Percentiles rank a stretch among this genome's conserved stretches.
Evolutionary conservation across 345 rosid species (phyloP).

Genomic region (Citrus unshiu): DNA sequence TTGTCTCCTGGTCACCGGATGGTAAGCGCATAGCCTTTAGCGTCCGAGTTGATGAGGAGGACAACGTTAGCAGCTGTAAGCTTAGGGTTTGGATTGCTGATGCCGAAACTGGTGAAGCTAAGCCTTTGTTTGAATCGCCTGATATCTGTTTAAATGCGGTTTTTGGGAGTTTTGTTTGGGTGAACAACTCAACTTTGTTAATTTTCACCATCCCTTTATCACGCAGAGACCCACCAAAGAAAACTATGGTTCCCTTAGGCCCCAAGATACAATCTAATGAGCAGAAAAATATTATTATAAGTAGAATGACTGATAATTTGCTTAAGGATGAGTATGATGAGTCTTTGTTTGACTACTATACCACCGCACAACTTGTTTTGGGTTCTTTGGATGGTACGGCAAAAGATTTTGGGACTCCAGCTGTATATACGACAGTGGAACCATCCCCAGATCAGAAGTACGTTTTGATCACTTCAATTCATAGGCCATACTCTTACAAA

Average conservation of each 20-base stretch:
- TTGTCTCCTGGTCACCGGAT: conserved; percentile 81
- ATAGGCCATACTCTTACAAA: conserved; percentile 85
- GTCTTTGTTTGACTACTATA: conserved; percentile 87
- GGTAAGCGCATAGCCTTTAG: conserved; percentile 83
- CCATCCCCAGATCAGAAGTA: conserved; percentile 90
- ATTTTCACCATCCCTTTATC: conserved; percentile 75
- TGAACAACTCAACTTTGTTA: conserved; percentile 64
- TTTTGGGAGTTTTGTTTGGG: conserved; percentile 89
- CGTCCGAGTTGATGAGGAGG: conserved; percentile 65
- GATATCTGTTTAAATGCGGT: conserved; percentile 69
- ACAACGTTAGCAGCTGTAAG: conserved; percentile 40
- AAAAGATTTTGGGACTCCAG: conserved; percentile 74
- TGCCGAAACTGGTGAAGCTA: conserved; percentile 74
- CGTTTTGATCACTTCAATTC: conserved; percentile 61
- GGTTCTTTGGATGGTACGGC: conserved; percentile 74
- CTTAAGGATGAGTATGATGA: conserved; percentile 93
- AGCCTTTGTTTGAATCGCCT: conserved; percentile 64
- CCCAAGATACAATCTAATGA: conserved; percentile 90
- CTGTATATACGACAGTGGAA: conserved; percentile 84
- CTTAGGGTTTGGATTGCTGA: conserved; percentile 88
- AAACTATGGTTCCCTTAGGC: conserved; percentile 84
- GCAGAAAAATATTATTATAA: conserved; percentile 59
- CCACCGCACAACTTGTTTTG: conserved; percentile 78
- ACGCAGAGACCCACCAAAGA: conserved; percentile 82
- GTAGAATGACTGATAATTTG: conserved; percentile 86